Evolutionary conservation across 176 grass and related monocot species (phyloP).

Genomic region (Musa itinerans): DNA sequence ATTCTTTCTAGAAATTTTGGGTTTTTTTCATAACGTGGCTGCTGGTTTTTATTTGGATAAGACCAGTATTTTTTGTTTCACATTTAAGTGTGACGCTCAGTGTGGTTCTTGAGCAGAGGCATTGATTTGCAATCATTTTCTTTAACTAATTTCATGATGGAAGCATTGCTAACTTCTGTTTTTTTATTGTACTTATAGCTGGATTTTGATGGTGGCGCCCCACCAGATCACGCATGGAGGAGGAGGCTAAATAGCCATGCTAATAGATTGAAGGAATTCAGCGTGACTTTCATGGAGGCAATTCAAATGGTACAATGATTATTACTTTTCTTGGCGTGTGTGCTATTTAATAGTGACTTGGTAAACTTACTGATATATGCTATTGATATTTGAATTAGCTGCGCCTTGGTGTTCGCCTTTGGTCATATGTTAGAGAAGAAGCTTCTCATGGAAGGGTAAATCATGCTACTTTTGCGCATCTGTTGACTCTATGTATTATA

Average conservation of each 20-base stretch:
- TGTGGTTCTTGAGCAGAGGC: background rate
- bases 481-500: too few species aligned
- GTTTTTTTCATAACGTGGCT: background rate
- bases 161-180: background rate
- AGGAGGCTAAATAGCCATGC: constrained; percentile 86
- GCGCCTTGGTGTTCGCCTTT: constrained; percentile 89
- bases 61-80: background rate
- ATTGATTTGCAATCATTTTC: background rate
- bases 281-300: constrained; percentile 83
- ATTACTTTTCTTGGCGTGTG: background rate
- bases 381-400: constrained; percentile 36
- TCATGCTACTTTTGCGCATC: too few species aligned
- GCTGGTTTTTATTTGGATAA: background rate
- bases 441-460: constrained; percentile 95
- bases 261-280: constrained; percentile 92
- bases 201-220: constrained; percentile 84
- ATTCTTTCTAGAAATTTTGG: too few species aligned
- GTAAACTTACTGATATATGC: background rate
- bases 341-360: background rate
- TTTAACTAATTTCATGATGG: background rate
- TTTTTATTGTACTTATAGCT: constrained; percentile 36
- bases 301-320: constrained; percentile 58
- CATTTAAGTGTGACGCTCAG: background rate
- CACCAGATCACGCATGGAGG: constrained; percentile 83
- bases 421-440: constrained; percentile 97